phyloP scores from a whole-genome alignment of 495 filamentous ascomycete species.

The Lophium mytilinum region DNA sequence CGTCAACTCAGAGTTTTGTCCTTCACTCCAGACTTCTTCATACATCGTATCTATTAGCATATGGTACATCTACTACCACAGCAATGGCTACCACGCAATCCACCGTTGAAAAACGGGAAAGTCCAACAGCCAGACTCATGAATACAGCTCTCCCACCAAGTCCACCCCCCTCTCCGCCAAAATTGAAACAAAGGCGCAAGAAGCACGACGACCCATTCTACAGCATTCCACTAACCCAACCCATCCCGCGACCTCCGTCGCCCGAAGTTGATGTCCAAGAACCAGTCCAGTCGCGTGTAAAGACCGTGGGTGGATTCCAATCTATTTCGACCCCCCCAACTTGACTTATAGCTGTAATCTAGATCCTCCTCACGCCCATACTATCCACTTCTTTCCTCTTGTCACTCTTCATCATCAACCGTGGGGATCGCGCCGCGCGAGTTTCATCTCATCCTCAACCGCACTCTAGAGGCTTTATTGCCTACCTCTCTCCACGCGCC shows the following conservation, averaged over 20 bases:
- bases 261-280: background rate
- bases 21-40: too few species aligned
- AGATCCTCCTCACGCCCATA: constrained; percentile 26
- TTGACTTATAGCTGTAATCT: background rate
- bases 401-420: constrained; percentile 32
- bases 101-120: too few species aligned
- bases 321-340: constrained; percentile 9
- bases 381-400: constrained; percentile 33
- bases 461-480: background rate
- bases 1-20: too few species aligned
- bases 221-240: background rate
- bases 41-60: too few species aligned
- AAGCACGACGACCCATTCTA: constrained; percentile 16
- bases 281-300: background rate
- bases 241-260: constrained; percentile 1
- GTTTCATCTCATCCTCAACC: constrained; percentile 18
- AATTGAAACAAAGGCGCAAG: constrained; percentile 1
- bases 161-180: constrained; percentile 18
- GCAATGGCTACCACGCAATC: background rate
- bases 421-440: constrained; percentile 28
- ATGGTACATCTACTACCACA: too few species aligned
- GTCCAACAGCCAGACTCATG: background rate
- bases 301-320: constrained; percentile 4
- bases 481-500: constrained; percentile 12
- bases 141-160: constrained; percentile 6